Evolutionary conservation across 1,284 basidiomycete genomes (phyloP), one percentile per base, ranked within the genome.

Genomic region (Mycena sp.): DNA sequence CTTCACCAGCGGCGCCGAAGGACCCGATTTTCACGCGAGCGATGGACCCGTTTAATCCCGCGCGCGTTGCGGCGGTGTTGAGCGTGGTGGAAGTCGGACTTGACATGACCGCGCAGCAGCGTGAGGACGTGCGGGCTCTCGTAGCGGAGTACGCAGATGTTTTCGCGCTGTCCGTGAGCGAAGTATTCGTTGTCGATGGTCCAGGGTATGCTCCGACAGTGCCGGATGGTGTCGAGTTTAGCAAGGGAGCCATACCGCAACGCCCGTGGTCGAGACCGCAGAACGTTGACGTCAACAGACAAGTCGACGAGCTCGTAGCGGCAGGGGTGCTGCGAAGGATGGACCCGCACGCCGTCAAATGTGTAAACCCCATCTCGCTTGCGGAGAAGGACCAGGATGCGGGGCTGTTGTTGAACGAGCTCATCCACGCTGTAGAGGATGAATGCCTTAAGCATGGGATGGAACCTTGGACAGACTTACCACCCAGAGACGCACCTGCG

Each of bases 191-290:
- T 7, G 69, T 75, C 0, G 30, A 56, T 29, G 73, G 73, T 0
- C 68, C 70, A 12, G 50, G 50, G 5, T 72, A 74, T 46, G 55
- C 51, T 1, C 51, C 26, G 23, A 67, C 73, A 55, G 67, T 74
- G 17, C 68, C 67, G 0, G 38, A 54, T 9, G 68, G 55, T 12
- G 19, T 65, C 6, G 68, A 23, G 14, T 74, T 75, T 63, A 43
- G 52, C 19, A 70, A 67, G 6, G 70, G 71, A 52, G 66, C 37
- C 16, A 38, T 74, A 1, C 37, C 68, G 21, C 74, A 74, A 44
- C 51, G 62, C 10, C 68, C 72, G 0, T 64, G 11, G 55, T 80
- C 1, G 73, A 78, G 32, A 65, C 75, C 29, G 67, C 81, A 71
- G 57, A 78, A 17, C 19, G 41, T 43, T 32, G 52, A n/a, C n/a